Percentiles rank a stretch among this genome's conserved stretches.
Conservation (phyloP, 139 green algal species). For the Coccomyxa sp. region DNA sequence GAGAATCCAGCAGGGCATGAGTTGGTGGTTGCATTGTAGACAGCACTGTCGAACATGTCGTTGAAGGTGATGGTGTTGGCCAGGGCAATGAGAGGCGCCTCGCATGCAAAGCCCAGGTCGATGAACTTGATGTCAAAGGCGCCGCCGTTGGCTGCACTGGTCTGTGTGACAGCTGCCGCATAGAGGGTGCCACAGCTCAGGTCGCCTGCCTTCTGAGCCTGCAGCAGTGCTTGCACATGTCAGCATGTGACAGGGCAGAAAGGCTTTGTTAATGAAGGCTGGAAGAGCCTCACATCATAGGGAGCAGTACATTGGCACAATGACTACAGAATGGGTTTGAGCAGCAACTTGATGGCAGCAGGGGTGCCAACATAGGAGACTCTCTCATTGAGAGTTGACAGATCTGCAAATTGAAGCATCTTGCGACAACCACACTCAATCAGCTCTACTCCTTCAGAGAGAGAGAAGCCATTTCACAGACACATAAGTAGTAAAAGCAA, state of each 20-base stretch:
- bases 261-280: too few species aligned
- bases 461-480: not conserved
- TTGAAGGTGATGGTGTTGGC: constrained; percentile 11
- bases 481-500: not conserved
- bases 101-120: constrained; percentile 18
- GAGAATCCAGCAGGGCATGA: constrained; percentile 25
- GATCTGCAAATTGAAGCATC: too few species aligned
- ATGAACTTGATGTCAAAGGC: constrained; percentile 25
- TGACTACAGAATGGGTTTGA: too few species aligned
- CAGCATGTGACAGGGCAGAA: not conserved
- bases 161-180: constrained; percentile 17
- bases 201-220: not conserved
- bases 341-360: too few species aligned
- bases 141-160: constrained; percentile 2
- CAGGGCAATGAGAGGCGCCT: constrained; percentile 21
- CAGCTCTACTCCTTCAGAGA: too few species aligned
- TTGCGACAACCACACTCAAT: too few species aligned
- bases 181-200: constrained; percentile 12
- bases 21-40: constrained; percentile 12
- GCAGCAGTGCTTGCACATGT: not conserved
- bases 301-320: too few species aligned
- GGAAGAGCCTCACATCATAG: too few species aligned
- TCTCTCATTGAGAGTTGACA: too few species aligned
- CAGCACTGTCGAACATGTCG: not conserved
- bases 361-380: too few species aligned